Evolutionary conservation across 2,329 filamentous ascomycete species (phyloP), one percentile per base, ranked within the genome.

Genomic region (Tolypocladium capitatum): DNA sequence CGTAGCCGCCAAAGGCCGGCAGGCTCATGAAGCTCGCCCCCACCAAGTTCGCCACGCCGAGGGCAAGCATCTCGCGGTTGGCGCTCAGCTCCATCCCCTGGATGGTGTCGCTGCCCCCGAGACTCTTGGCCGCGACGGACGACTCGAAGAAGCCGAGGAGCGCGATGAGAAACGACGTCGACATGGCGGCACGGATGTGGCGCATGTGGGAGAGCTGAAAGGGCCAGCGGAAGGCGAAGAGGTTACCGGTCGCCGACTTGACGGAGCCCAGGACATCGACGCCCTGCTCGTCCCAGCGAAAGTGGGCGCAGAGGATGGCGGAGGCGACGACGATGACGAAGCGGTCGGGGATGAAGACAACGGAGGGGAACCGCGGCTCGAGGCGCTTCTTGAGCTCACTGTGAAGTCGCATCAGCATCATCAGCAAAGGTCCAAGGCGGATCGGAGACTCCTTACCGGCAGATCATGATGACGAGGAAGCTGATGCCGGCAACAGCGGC

Each of bases 121-220:
- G 70, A 52, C 86, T 91, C 67, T 97, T 97, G 33, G 92, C 92
- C 1, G 92, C 92, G 13, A 98, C 89, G 0, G 89, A 95, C 3
- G 88, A 95, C 65, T 98, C 92, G 58, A 98, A 98, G 67, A 98
- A 98, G n/a, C 92, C 92, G 0, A 98, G 80, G 24, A 98, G 74
- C 1, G 90, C 88, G 53, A 98, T 95, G 47, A 97, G 74, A 59
- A 98, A 95, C 0, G 88, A 85, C 0, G 92, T 97, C 46, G 86
- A 83, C 75, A 97, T 84, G 34, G 88, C 85, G 52, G 88, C 84
- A 21, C 85, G 83, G 47, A 94, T 86, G 60, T 96, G 84, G 24
- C 79, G 75, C 72, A 97, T 81, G 56, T 94, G 80, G 5, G 78
- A 73, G 2, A 78, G 68, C 53, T 82, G 79, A 58, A 96, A 92